These are phyloP conservation scores for Chionographis japonica DNA, from an alignment of 106 monocot species.

Conservation along the genomic window DNA sequence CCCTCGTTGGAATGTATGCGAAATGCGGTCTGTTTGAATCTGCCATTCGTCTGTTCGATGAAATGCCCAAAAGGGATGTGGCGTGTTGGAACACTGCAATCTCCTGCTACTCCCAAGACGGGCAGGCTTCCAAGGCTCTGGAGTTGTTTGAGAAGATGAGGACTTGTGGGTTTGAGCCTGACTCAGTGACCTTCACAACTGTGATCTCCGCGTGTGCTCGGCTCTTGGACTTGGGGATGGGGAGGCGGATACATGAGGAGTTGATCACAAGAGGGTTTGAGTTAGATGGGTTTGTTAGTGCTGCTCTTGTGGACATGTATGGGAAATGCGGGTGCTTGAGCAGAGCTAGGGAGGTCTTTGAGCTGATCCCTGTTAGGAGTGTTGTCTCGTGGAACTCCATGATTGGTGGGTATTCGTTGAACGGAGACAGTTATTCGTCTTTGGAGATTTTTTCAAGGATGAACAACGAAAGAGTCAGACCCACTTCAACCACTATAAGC, in stretches of 20 bases:
- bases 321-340: constrained; percentile 55
- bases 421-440: constrained; percentile 34
- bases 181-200: constrained; percentile 44
- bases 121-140: constrained; percentile 40
- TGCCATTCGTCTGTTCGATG: constrained; percentile 48
- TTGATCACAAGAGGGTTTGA: constrained; percentile 23
- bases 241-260: constrained; percentile 50
- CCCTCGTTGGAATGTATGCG: constrained; percentile 60
- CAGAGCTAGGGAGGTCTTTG: constrained; percentile 54
- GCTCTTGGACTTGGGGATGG: constrained; percentile 34
- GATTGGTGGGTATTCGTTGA: constrained; percentile 52
- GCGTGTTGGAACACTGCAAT: constrained; percentile 68
- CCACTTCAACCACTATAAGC: constrained; percentile 58
- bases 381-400: constrained; percentile 64
- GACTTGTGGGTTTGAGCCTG: constrained; percentile 37
- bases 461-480: constrained; percentile 31
- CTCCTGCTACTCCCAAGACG: constrained; percentile 70
- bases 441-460: constrained; percentile 51
- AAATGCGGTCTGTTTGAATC: constrained; percentile 27
- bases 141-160: constrained; percentile 44
- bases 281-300: constrained; percentile 45
- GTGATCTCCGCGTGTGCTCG: constrained; percentile 64
- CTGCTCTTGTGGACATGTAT: constrained; percentile 72
- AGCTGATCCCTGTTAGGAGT: constrained; percentile 30
- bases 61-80: constrained; percentile 52